phyloP scores from a whole-genome alignment of 2,329 filamentous ascomycete species.

The Penicillium hesseltinei region DNA sequence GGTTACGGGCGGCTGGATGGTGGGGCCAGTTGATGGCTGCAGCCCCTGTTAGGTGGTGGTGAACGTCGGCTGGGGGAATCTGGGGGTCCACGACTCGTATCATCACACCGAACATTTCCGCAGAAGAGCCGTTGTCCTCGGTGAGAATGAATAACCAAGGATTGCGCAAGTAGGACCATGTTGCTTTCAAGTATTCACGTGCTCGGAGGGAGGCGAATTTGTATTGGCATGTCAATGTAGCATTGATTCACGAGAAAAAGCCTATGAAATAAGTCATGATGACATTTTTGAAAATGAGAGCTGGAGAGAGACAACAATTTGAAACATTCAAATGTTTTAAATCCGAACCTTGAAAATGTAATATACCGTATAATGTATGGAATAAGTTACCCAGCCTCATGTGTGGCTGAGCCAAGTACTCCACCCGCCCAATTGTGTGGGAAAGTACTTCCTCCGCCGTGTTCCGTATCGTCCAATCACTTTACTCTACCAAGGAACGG shows the following conservation, averaged over 20 bases:
- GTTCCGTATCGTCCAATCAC: slow-evolving; percentile 15
- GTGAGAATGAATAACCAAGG: slow-evolving; percentile 30
- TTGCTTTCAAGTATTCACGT: slow-evolving; percentile 26
- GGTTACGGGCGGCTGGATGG: slow-evolving; percentile 33
- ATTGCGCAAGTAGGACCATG: slow-evolving; percentile 36
- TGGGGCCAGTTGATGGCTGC: slow-evolving; percentile 32
- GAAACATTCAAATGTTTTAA: slow-evolving; percentile 1
- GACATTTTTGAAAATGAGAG: not conserved
- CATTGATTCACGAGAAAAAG: not conserved
- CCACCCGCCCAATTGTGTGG: slow-evolving; percentile 10
- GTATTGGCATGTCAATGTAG: not conserved
- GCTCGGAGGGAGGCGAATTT: slow-evolving; percentile 8
- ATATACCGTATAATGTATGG: not conserved
- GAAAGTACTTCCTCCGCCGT: slow-evolving; percentile 10
- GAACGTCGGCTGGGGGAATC: slow-evolving; percentile 37
- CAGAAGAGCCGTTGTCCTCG: slow-evolving; percentile 28
- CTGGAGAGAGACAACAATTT: slow-evolving; percentile 9
- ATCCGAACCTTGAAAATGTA: slow-evolving; percentile 3
- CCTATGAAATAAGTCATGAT: not conserved
- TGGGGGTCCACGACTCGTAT: slow-evolving; percentile 36
- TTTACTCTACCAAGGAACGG: slow-evolving; percentile 9
- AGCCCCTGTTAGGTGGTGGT: slow-evolving; percentile 30
- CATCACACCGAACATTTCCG: slow-evolving; percentile 36
- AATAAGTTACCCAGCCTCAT: slow-evolving; percentile 9
- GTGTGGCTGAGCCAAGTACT: slow-evolving; percentile 15